Percentiles rank a stretch among this genome's conserved stretches.
phyloP scores from a whole-genome alignment of 768 basidiomycete genomes.

The Lyophyllum shimeji region DNA sequence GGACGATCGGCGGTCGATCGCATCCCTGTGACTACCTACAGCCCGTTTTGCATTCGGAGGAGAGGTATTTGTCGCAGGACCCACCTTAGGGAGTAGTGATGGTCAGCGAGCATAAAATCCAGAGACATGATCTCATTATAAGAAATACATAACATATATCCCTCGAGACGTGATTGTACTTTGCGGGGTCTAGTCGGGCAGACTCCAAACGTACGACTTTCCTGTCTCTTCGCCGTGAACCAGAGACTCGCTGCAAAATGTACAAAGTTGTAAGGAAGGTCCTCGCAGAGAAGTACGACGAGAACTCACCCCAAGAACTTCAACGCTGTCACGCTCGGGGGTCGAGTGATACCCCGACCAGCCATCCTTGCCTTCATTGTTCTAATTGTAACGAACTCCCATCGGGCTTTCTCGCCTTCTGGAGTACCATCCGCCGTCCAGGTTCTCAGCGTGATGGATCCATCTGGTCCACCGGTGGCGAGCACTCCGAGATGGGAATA shows the following conservation, averaged over 20 bases:
- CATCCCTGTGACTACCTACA: no score
- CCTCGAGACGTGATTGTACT: neutral
- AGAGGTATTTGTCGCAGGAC: no score
- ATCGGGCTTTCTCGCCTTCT: slow-evolving; percentile 61
- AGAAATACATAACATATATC: neutral
- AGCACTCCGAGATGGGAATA: slow-evolving; percentile 76
- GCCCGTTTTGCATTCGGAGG: no score
- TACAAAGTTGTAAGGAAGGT: neutral
- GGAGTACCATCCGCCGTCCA: slow-evolving; percentile 81
- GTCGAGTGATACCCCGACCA: slow-evolving; percentile 34
- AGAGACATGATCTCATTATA: neutral
- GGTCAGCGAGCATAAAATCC: neutral
- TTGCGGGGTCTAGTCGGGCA: slow-evolving; percentile 18
- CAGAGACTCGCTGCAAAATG: slow-evolving; percentile 18
- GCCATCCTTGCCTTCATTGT: slow-evolving; percentile 58
- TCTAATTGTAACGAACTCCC: slow-evolving; percentile 73
- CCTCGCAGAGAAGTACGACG: neutral
- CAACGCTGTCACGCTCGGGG: slow-evolving; percentile 71
- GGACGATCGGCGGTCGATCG: neutral
- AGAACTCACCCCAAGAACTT: slow-evolving; percentile 72
- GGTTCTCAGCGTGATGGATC: slow-evolving; percentile 76
- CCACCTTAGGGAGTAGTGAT: no score
- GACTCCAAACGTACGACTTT: slow-evolving; percentile 24
- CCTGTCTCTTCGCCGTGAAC: slow-evolving; percentile 28
- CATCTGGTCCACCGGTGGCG: slow-evolving; percentile 78